Evolutionary conservation across 2,329 filamentous ascomycete genomes (phyloP), one percentile per base, ranked within the genome.

Genomic region (Ophiocordyceps unilateralis): DNA sequence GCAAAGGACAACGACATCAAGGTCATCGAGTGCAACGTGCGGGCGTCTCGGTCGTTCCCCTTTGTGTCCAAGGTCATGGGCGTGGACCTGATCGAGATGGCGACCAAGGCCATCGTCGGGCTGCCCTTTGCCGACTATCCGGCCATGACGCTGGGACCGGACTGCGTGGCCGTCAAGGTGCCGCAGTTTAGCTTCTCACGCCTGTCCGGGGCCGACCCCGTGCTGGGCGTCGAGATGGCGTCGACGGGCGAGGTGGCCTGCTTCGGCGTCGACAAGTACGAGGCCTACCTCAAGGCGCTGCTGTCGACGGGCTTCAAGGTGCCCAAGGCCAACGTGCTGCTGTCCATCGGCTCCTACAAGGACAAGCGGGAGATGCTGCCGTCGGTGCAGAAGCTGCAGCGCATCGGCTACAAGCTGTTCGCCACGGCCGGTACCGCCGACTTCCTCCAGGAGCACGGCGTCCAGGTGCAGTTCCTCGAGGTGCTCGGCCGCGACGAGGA

Each of bases 1-100:
- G 91, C 91, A 55, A 96, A 96, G 69, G 88, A 96, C 61, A 96
- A 96, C 60, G 89, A 96, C 51, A 96, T 98, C 70, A 96, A 96
- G 71, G 91, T 98, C 51, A 98, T 98, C 50, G 91, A 98, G 67
- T 96, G 91, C 66, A 98, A 98, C 56, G 91, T 96, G 47, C 81
- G 91, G 49, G 91, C 91, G 15, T 95, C 91, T 39, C 77, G 91
- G 50, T 96, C 89, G 1, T 95, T 95, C 72, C 91, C 91, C 47
- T 98, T 98, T 58, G 88, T 96, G 15, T 95, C 88, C 50, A 98
- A 98, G 70, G 86, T 93, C 51, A 96, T 94, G 85, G 88, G 88
- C 42, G 84, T 95, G 42, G 89, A 98, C 58, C 72, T 98, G 48
- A 95, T 98, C 50, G 89, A 95, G 68, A 87, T 98, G 85, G 91